Percentiles rank a stretch among this genome's conserved stretches.
phyloP scores from a whole-genome alignment of 202 grass and related monocot species.

The Schoenoplectus triqueter region DNA sequence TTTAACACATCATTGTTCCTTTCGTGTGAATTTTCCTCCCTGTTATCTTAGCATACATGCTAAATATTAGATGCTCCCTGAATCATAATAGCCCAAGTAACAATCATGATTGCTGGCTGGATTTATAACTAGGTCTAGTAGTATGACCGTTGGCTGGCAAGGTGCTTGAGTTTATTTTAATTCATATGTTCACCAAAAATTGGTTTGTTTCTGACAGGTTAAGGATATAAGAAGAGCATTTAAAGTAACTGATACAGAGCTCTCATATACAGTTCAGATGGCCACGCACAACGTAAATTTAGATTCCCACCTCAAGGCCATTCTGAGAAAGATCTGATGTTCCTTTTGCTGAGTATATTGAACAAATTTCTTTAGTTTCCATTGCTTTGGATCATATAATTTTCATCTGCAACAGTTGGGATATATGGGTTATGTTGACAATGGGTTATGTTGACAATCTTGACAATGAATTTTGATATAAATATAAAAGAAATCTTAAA shows the following conservation, averaged over 20 bases:
- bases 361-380: background rate
- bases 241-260: slow-evolving; percentile 52
- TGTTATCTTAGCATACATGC: background rate
- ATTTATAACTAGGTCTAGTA: no score
- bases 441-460: no score
- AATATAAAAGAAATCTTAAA: no score
- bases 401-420: background rate
- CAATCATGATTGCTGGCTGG: background rate
- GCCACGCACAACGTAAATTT: slow-evolving; percentile 56
- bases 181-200: background rate
- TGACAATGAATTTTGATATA: no score
- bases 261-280: slow-evolving; percentile 86
- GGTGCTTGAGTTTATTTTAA: no score
- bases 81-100: background rate
- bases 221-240: slow-evolving; percentile 82
- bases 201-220: slow-evolving; percentile 50
- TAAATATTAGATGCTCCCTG: background rate
- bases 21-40: background rate
- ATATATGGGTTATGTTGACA: background rate
- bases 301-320: slow-evolving; percentile 72
- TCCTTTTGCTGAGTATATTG: background rate
- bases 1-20: background rate
- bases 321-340: slow-evolving; percentile 71
- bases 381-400: background rate
- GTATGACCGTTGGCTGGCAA: no score